Evolutionary conservation across 139 green algal genomes (phyloP), one percentile per base, ranked within the genome.

Genomic region (Haematococcus lacustris): DNA sequence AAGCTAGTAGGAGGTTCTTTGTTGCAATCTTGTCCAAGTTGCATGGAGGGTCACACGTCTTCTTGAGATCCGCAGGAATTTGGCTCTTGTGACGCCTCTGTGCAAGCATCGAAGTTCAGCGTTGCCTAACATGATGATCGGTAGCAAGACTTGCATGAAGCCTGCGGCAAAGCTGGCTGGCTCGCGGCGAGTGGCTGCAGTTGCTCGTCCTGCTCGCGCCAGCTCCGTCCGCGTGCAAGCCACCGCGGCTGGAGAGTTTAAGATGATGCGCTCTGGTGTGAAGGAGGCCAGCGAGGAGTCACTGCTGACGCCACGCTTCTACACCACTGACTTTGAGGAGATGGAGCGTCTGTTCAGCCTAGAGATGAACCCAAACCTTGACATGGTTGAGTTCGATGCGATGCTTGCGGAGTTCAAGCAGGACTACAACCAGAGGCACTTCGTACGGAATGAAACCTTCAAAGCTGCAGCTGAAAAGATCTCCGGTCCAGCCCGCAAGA

Each of bases 391-490:
- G 86, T 78, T 98, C 38, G 81, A 94, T 21, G 86, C 92, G 1
- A 87, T 88, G 59, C 83, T 96, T n/a, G 79, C 88, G 9, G 95
- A 99, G 85, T 99, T 99, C 87, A 83, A 88, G 76, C 86, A 88
- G 37, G 95, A 99, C 83, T 99, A 99, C 87, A 99, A 99, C 88
- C 93, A 98, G 84, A 90, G 80, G 30, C 95, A 99, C 85, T 99
- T 99, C 81, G 95, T 99, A 43, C 87, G 95, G 43, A 98, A 98
- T 70, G 88, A 96, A 50, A 90, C 86, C 64, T 99, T 99, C 87
- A 95, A 95, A 85, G 59, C 51, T 2, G 79, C 79, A 5, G 94
- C 94, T 32, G 91, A 97, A 70, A 90, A 91, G 64, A 93, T 97
- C 67, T 65, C 87, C 63, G 94, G 94, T 33, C 28, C n/a, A 5